Percentiles rank a stretch among this genome's conserved stretches.
These are phyloP conservation scores for Colletotrichum noveboracense DNA, from an alignment of 2,329 filamentous ascomycete species.

Conservation along the genomic window DNA sequence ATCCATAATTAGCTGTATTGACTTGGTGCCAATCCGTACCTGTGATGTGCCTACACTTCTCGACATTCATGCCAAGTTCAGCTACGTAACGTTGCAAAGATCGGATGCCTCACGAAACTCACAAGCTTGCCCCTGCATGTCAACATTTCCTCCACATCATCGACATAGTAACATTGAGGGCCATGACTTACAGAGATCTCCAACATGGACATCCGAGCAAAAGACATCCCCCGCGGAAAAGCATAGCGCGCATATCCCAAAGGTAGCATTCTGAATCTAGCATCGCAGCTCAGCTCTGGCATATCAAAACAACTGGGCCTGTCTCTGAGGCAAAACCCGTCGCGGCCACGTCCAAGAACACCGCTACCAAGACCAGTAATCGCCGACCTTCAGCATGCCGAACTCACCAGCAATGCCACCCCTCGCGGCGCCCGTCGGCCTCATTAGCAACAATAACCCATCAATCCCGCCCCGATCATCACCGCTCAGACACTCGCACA, in stretches of 20 bases:
- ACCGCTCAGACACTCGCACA: slow-evolving; percentile 7
- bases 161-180: not conserved
- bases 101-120: not conserved
- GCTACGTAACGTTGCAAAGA: not conserved
- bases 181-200: not conserved
- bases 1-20: not conserved
- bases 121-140: not conserved
- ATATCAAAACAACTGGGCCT: not conserved
- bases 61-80: not conserved
- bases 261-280: not conserved
- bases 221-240: not conserved
- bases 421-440: not conserved
- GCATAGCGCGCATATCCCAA: not conserved
- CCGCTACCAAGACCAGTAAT: not conserved
- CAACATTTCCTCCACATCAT: not conserved
- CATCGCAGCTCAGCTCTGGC: not conserved
- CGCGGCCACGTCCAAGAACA: not conserved
- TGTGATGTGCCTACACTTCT: not conserved
- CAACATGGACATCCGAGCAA: not conserved
- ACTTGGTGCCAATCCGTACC: not conserved
- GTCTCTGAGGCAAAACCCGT: not conserved
- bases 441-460: not conserved
- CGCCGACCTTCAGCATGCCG: not conserved
- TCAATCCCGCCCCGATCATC: not conserved
- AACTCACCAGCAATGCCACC: not conserved